phyloP scores from a whole-genome alignment of 306 rosid genomes.

The Lathyrus sativus region DNA sequence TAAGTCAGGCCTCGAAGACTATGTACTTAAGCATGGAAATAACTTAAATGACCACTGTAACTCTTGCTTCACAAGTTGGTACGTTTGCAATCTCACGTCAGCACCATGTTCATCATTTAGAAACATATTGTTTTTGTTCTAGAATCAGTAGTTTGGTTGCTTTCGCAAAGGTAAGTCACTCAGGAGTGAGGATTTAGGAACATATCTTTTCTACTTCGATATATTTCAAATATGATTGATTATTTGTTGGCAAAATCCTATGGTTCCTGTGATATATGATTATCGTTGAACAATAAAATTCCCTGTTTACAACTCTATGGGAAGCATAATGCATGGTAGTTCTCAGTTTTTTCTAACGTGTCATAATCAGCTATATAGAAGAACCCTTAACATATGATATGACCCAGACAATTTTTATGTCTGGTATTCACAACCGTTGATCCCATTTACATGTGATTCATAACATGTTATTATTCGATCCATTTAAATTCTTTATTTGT shows the following conservation, averaged over 20 bases:
- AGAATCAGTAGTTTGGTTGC: conserved; percentile 34
- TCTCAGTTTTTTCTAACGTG: conserved; percentile 23
- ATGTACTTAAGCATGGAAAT: conserved; percentile 73
- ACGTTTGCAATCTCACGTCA: conserved; percentile 41
- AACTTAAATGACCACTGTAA: conserved; percentile 48
- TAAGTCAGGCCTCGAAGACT: conserved; percentile 75
- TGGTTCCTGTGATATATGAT: conserved; percentile 18
- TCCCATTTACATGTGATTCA: conserved; percentile 24
- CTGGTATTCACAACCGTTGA: conserved; percentile 17
- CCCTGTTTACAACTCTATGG: conserved; percentile 10
- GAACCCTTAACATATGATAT: conserved; percentile 22
- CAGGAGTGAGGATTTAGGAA: conserved; percentile 8
- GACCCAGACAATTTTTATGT: conserved; percentile 5
- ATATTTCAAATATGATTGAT: background rate
- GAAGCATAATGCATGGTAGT: conserved; percentile 7
- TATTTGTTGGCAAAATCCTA: conserved; percentile 11
- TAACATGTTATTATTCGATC: conserved; percentile 1
- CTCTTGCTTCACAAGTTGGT: conserved; percentile 69
- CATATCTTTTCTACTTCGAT: conserved; percentile 20
- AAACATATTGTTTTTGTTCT: conserved; percentile 29
- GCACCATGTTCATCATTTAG: conserved; percentile 32
- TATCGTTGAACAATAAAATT: conserved; percentile 15
- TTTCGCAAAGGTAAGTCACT: conserved; percentile 19
- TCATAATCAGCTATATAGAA: conserved; percentile 5
- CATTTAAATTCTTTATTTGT: conserved; percentile 14